These are phyloP conservation scores for Boletus tylopilopsis DNA, from an alignment of 768 basidiomycete genomes.

Conservation along the genomic window DNA sequence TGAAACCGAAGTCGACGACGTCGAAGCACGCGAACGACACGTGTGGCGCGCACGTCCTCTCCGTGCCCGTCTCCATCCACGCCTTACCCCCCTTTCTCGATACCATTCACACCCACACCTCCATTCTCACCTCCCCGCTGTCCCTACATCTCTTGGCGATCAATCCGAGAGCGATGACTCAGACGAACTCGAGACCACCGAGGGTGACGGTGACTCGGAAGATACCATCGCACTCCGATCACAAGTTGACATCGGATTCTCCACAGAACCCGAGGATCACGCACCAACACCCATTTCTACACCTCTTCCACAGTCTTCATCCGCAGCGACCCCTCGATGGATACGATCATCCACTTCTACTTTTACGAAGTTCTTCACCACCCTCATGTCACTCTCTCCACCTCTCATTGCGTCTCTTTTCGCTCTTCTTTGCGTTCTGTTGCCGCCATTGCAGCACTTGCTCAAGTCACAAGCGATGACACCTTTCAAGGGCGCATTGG, in stretches of 20 bases:
- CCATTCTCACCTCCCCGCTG: conserved; percentile 18
- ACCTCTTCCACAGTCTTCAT: not conserved
- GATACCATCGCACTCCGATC: conserved; percentile 12
- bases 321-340: conserved; percentile 6
- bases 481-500: conserved; percentile 66
- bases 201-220: conserved; percentile 16
- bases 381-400: conserved; percentile 72
- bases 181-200: conserved; percentile 14
- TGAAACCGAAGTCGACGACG: conserved; percentile 1
- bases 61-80: not conserved
- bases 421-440: conserved; percentile 74
- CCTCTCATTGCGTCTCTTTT: conserved; percentile 79
- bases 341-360: not conserved
- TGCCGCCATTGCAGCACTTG: conserved; percentile 68
- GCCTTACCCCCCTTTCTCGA: not conserved
- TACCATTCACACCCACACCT: not conserved
- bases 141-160: conserved; percentile 22
- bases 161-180: conserved; percentile 24
- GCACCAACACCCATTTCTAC: not conserved
- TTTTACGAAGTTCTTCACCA: not conserved
- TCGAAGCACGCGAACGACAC: not conserved
- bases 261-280: conserved; percentile 14
- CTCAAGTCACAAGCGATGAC: conserved; percentile 57
- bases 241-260: conserved; percentile 10
- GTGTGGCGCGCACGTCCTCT: not conserved